Conservation (phyloP, 2,329 filamentous ascomycete genomes). For the Drechslerella coelobrocha region DNA sequence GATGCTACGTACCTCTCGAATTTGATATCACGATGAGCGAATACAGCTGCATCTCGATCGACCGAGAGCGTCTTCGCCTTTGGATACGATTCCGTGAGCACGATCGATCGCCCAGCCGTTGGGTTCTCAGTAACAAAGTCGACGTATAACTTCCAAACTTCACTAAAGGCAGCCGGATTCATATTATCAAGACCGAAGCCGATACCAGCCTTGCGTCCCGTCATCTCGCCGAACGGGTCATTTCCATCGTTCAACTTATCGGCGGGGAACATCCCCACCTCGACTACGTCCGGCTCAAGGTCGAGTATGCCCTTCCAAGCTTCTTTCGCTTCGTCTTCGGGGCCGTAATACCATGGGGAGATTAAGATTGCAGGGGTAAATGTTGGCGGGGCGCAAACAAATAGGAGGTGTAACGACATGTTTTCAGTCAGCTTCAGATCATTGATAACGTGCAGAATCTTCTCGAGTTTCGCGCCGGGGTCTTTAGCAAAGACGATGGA, state of each 20-base stretch:
- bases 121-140: conserved; percentile 42
- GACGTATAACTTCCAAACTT: conserved; percentile 32
- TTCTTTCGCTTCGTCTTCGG: conserved; percentile 47
- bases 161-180: conserved; percentile 18
- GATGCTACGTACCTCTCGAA: conserved; percentile 30
- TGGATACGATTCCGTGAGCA: conserved; percentile 26
- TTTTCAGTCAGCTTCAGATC: conserved; percentile 45
- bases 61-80: conserved; percentile 23
- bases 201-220: conserved; percentile 30
- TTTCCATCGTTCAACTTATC: conserved; percentile 51
- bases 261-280: conserved; percentile 51
- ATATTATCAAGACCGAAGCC: conserved; percentile 29
- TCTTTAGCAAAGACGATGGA: conserved; percentile 55
- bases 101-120: conserved; percentile 20
- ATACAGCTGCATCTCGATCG: conserved; percentile 2
- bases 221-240: conserved; percentile 34
- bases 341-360: conserved; percentile 50
- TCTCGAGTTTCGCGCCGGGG: conserved; percentile 50
- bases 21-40: conserved; percentile 30
- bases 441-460: conserved; percentile 54
- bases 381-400: conserved; percentile 53
- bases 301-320: conserved; percentile 54
- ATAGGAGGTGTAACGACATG: conserved; percentile 53
- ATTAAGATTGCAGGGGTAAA: conserved; percentile 50
- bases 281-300: conserved; percentile 51